Evolutionary conservation across 345 rosid species (phyloP), one percentile per base, ranked within the genome.

Genomic region (Populus pruinosa): DNA sequence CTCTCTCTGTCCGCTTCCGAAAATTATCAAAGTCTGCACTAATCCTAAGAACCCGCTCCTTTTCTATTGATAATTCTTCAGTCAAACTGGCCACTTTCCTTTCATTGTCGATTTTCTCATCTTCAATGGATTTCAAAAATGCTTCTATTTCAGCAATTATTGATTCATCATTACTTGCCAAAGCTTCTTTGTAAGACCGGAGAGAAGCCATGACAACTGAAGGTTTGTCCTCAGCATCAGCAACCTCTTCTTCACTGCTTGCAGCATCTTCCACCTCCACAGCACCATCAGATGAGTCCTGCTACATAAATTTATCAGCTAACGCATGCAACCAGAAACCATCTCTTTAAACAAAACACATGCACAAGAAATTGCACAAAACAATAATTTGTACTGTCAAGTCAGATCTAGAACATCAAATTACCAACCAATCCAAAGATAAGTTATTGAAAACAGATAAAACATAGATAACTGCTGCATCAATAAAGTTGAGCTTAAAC

Each of bases 1-100:
- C 99, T 78, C 88, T 88, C 71, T 96, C 96, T 3, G 94, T 93
- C 77, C 97, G 93, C 89, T 90, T 96, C 71, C 99, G 90, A 80
- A 96, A 96, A 87, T 96, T 96, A 80, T 93, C 99, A 47, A 96
- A 96, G 85, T 96, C 98, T 1, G 97, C 97, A 83, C 97, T 87
- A 39, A 96, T 90, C 87, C 98, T 87, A 79, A 96, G 85, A 80
- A 90, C 55, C 72, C 98, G 90, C 50, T 87, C 98, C 87, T 74
- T 92, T 85, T 91, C 96, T n/a, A 67, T 70, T 0, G 93, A 83
- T 47, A 93, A 67, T 53, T 93, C 99, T 69, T 85, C 89, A 38
- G 90, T 83, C 76, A 96, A 86, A 67, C 87, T 71, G 2, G 87
- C 73, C 67, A 88, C 87, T 88, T 91, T 90, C 43, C 75, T 81